A percentile compares a stretch with the other conserved stretches of the same genome.
phyloP scores from a whole-genome alignment of 1,284 basidiomycete genomes.

The Malassezia caprae region DNA sequence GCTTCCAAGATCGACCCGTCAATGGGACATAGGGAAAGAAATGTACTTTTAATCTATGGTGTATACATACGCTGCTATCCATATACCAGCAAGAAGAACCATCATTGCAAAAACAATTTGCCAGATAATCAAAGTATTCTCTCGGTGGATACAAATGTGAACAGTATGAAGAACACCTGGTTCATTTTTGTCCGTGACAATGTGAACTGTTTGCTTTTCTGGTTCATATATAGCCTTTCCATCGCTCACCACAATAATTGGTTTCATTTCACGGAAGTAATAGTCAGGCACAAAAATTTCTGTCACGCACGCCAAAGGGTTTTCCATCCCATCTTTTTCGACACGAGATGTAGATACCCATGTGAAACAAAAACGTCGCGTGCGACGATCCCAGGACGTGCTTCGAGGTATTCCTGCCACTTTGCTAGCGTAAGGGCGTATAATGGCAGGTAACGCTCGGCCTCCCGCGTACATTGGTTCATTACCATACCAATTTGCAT shows the following conservation, averaged over 20 bases:
- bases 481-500: conserved; percentile 50
- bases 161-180: conserved; percentile 22
- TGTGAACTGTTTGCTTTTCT: conserved; percentile 24
- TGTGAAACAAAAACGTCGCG: conserved; percentile 28
- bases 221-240: conserved; percentile 3
- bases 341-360: conserved; percentile 20
- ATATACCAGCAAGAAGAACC: not conserved
- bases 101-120: not conserved
- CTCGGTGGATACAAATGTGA: conserved; percentile 13
- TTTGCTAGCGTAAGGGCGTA: conserved; percentile 47
- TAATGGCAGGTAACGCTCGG: conserved; percentile 63
- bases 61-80: not conserved
- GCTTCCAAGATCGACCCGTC: not conserved
- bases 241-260: not conserved
- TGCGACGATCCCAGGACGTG: conserved; percentile 28
- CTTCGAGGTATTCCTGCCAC: conserved; percentile 41
- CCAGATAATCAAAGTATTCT: not conserved
- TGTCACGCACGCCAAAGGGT: conserved; percentile 9
- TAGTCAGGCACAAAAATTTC: conserved; percentile 34
- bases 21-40: conserved; percentile 17
- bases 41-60: not conserved
- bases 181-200: conserved; percentile 19
- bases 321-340: not conserved
- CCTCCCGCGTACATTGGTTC: conserved; percentile 63
- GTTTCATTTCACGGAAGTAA: conserved; percentile 13